Conservation (phyloP, 768 basidiomycete species). For the Tephrocybe rancida region DNA sequence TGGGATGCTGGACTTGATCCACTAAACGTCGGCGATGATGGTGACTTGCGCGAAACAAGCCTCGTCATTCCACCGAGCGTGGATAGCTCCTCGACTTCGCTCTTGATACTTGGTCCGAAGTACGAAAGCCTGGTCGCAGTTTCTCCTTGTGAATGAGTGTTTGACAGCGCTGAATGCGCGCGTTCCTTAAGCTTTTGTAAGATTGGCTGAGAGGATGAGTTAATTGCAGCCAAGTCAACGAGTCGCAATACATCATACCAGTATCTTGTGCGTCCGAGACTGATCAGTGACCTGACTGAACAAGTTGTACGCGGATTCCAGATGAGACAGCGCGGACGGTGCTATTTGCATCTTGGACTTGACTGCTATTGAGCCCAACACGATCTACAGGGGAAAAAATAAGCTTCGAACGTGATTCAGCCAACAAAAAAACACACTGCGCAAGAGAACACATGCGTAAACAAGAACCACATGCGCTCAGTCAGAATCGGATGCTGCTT, state of each 20-base stretch:
- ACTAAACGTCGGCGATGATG: conserved; percentile 46
- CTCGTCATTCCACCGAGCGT: conserved; percentile 67
- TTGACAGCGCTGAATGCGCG: conserved; percentile 45
- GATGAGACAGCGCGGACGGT: conserved; percentile 64
- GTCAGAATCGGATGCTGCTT: conserved; percentile 68
- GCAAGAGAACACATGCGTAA: conserved; percentile 75
- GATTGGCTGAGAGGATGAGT: conserved; percentile 50
- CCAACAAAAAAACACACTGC: conserved; percentile 42
- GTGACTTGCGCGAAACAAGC: conserved; percentile 54
- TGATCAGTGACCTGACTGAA: conserved; percentile 58
- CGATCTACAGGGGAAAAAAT: conserved; percentile 46
- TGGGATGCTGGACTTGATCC: conserved; percentile 46
- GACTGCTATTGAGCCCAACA: conserved; percentile 67
- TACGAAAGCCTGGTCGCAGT: conserved; percentile 33
- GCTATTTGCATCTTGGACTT: conserved; percentile 67
- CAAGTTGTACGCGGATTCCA: conserved; percentile 63
- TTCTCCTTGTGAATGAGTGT: conserved; percentile 22
- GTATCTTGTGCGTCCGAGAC: conserved; percentile 56
- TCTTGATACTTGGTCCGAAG: conserved; percentile 48
- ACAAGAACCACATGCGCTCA: conserved; percentile 73
- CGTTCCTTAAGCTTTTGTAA: conserved; percentile 57
- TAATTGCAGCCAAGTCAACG: neutral
- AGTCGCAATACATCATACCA: conserved; percentile 42
- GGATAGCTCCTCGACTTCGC: conserved; percentile 62
- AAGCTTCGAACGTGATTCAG: neutral